Percentiles rank a stretch among this genome's conserved stretches.
Conservation (phyloP, 1,284 basidiomycete genomes). For the Cryptococcus sp. region DNA sequence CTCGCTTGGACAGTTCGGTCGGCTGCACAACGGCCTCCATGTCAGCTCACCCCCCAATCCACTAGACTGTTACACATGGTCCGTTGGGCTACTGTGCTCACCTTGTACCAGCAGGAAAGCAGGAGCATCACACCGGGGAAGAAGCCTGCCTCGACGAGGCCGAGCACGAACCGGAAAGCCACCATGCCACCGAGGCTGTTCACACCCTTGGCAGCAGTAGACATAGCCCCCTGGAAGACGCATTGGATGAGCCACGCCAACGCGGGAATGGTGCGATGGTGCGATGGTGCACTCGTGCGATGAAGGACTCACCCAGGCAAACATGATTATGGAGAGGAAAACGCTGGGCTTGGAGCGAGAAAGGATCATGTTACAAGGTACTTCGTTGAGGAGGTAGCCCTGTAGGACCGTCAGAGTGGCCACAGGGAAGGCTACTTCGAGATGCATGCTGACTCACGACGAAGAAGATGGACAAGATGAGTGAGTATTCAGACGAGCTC, state of each 20-base stretch:
- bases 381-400: conserved; percentile 50
- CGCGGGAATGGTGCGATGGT: no score
- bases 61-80: neutral
- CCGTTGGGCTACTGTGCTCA: conserved; percentile 5
- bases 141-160: conserved; percentile 46
- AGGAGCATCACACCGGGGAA: conserved; percentile 46
- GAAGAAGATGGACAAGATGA: conserved; percentile 49
- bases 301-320: conserved; percentile 21
- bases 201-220: conserved; percentile 43
- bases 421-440: neutral
- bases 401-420: conserved; percentile 7
- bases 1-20: conserved; percentile 43
- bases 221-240: conserved; percentile 42
- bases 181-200: conserved; percentile 45
- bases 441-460: conserved; percentile 22
- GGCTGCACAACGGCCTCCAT: conserved; percentile 15
- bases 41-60: neutral
- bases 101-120: conserved; percentile 45
- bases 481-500: conserved; percentile 38
- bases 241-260: no score
- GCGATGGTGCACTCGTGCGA: no score
- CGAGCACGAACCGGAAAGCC: conserved; percentile 47
- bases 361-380: conserved; percentile 49
- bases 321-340: conserved; percentile 44
- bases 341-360: conserved; percentile 42